Conservation (phyloP, 2,329 filamentous ascomycete genomes). For the Colletotrichum tropicicola region DNA sequence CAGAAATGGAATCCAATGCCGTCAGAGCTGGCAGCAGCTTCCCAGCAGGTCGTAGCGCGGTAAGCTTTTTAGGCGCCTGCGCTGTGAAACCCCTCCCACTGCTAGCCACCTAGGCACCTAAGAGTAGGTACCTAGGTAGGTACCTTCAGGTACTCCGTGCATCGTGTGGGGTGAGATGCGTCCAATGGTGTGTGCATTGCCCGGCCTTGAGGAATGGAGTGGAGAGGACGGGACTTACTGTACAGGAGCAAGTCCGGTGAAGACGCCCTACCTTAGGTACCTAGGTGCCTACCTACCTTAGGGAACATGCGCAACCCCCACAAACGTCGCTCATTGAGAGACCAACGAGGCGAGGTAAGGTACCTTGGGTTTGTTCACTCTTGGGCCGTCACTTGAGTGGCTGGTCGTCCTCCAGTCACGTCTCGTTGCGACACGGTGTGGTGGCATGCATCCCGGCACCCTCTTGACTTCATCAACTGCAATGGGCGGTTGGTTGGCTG, state of each 20-base stretch:
- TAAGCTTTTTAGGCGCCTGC: neutral
- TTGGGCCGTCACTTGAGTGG: neutral
- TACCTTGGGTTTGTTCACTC: neutral
- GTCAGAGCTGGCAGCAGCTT: neutral
- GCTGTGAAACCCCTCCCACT: neutral
- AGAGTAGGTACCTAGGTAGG: neutral
- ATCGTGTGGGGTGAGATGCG: too few species aligned
- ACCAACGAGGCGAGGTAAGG: neutral
- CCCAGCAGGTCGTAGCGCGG: neutral
- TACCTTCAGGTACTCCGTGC: neutral
- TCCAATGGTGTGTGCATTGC: too few species aligned
- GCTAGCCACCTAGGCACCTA: neutral
- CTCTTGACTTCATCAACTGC: neutral
- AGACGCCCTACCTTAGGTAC: neutral
- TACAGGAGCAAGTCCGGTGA: too few species aligned
- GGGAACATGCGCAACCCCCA: slow-evolving; percentile 2
- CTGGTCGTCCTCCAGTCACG: neutral
- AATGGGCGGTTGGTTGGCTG: slow-evolving; percentile 14
- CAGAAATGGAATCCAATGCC: too few species aligned
- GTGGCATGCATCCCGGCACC: slow-evolving; percentile 21
- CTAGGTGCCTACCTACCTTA: neutral
- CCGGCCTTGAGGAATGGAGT: neutral
- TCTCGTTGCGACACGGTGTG: slow-evolving; percentile 8
- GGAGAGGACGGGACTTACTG: neutral
- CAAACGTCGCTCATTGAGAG: neutral